phyloP scores from a whole-genome alignment of 202 grass and related monocot species.

The Carex arenaria region DNA sequence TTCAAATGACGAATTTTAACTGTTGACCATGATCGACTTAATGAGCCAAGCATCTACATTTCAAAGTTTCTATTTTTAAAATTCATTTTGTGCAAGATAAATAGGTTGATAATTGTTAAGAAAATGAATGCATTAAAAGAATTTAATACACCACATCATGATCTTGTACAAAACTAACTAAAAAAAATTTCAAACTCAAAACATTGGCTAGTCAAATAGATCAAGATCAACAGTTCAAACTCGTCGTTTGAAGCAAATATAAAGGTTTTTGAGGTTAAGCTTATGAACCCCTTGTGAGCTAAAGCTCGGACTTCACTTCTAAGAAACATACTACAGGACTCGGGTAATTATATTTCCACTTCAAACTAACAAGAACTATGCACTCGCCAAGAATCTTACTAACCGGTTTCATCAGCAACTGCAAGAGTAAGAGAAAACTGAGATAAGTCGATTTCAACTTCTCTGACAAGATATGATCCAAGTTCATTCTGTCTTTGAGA shows the following conservation, averaged over 20 bases:
- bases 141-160: background rate
- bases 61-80: background rate
- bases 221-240: background rate
- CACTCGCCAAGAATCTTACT: slow-evolving; percentile 15
- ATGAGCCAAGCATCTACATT: background rate
- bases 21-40: background rate
- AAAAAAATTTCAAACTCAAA: background rate
- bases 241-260: background rate
- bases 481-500: slow-evolving; percentile 30
- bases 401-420: slow-evolving; percentile 47
- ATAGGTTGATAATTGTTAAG: background rate
- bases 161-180: background rate
- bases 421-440: slow-evolving; percentile 53
- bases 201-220: background rate
- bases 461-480: slow-evolving; percentile 35
- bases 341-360: background rate
- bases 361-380: background rate
- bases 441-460: slow-evolving; percentile 53
- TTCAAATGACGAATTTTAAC: background rate
- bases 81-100: background rate
- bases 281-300: background rate
- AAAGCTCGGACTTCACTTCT: background rate
- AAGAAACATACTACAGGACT: background rate
- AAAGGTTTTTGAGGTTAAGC: background rate
- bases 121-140: background rate